Conservation (phyloP, 768 basidiomycete genomes). For the Boletus subparvulus region DNA sequence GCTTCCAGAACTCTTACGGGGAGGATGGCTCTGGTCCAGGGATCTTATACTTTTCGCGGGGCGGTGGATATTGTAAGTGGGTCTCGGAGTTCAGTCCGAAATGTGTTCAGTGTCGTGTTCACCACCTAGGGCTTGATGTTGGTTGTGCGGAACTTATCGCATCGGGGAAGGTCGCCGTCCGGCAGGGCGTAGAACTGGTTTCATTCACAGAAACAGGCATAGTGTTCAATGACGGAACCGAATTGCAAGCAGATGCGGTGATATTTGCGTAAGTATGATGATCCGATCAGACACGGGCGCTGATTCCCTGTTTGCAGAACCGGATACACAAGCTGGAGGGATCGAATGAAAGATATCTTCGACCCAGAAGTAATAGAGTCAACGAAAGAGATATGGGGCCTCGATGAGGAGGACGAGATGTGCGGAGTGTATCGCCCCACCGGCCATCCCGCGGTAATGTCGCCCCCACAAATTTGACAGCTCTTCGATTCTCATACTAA, state of each 20-base stretch:
- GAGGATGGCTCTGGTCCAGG: background rate
- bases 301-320: background rate
- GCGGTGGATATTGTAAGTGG: constrained; percentile 4
- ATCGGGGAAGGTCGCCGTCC: background rate
- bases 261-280: constrained; percentile 1
- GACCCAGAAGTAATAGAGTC: background rate
- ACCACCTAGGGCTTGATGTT: constrained; percentile 4
- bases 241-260: constrained; percentile 1
- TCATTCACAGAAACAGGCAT: constrained; percentile 1
- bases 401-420: constrained; percentile 2
- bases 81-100: background rate
- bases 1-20: background rate
- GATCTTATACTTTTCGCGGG: constrained; percentile 3
- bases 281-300: background rate
- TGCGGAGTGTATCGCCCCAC: constrained; percentile 5
- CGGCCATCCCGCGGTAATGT: constrained; percentile 2
- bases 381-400: constrained; percentile 6
- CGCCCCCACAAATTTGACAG: background rate
- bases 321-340: constrained; percentile 6
- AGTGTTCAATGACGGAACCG: background rate
- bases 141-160: constrained; percentile 4
- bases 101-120: background rate
- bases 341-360: constrained; percentile 3
- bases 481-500: background rate
- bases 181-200: constrained; percentile 2